Base-by-base conservation (phyloP, 352 stramenopile genomes). In the Phytopythium vexans region DNA sequence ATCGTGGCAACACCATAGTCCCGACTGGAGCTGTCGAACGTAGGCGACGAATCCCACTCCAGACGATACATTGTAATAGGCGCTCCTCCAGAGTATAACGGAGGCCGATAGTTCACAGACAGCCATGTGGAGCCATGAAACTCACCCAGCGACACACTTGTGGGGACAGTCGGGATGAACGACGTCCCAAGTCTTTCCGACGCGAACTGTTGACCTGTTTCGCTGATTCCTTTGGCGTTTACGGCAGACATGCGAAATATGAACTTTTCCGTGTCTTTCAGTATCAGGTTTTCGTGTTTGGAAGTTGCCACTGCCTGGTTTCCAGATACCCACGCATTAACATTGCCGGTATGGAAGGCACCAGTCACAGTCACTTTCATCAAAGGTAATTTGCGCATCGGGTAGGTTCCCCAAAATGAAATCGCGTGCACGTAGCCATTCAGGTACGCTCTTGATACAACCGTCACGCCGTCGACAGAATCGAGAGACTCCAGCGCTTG, bases 1-100 rank as follows among this genome's bases (percentile, higher is more conserved):
- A 98, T 85, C 35, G 78, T 96, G 4, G 77, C 73, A 10, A 86
- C 79, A 0, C 80, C 86, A 49, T 97, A 98, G 47, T 90, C 74
- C 6, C 60, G 58, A 42, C 86, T 95, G 0, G 70, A 77, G 41
- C 86, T 88, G 41, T 92, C 76, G 52, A 98, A 98, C 3, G 61
- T 74, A 4, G 72, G 61, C 0, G 78, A 88, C 0, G 83, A 92
- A 51, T 97, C 92, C 69, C 92, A 96, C 66, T 98, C 91, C 11
- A 98, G 75, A 38, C 83, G 75, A 52, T 98, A 98, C 69, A 95
- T 94, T 3, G 85, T 96, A 41, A 98, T 82, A 8, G 66, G 56
- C 0, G 88, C 74, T 4, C 94, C 95, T 16, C 95, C 95, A 38
- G 94, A 78, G 67, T 96, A 96, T 10, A 77, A 62, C 1, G 92